Evolutionary conservation across 2,329 filamentous ascomycete species (phyloP).

Genomic region (Aspergillus sp.): DNA sequence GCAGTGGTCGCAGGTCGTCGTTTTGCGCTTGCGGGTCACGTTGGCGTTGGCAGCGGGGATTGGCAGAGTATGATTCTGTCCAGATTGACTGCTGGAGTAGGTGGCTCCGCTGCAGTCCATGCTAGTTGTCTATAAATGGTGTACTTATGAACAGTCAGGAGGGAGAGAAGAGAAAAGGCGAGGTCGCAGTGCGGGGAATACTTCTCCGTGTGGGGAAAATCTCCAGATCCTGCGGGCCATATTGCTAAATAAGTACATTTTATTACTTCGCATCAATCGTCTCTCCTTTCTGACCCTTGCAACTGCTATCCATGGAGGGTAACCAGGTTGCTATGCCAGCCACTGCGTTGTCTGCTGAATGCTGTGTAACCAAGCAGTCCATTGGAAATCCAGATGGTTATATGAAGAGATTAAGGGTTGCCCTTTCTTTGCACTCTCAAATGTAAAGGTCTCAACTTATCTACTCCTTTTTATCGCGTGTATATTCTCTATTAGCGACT

Average conservation of each 20-base stretch:
- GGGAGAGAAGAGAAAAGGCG: no score
- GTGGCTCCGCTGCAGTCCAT: neutral
- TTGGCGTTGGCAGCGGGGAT: neutral
- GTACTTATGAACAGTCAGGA: no score
- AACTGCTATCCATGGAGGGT: no score
- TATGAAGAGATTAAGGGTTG: no score
- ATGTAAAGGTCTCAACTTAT: neutral
- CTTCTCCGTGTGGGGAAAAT: neutral
- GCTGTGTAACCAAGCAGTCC: no score
- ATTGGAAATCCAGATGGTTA: no score
- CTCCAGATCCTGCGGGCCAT: neutral
- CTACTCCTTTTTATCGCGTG: no score
- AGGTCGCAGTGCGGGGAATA: neutral
- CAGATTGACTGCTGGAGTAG: neutral
- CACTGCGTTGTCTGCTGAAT: no score
- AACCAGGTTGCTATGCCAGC: no score
- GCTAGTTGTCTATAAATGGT: neutral
- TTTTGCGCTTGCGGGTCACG: neutral
- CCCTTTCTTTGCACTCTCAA: neutral
- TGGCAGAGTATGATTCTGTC: neutral
- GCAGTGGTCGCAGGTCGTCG: neutral
- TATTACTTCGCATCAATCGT: neutral
- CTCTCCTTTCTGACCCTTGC: neutral
- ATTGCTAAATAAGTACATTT: neutral
- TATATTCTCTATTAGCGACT: no score